Evolutionary conservation across 1,284 basidiomycete genomes (phyloP).

Genomic region (Pyrrhoderma lamaoense): DNA sequence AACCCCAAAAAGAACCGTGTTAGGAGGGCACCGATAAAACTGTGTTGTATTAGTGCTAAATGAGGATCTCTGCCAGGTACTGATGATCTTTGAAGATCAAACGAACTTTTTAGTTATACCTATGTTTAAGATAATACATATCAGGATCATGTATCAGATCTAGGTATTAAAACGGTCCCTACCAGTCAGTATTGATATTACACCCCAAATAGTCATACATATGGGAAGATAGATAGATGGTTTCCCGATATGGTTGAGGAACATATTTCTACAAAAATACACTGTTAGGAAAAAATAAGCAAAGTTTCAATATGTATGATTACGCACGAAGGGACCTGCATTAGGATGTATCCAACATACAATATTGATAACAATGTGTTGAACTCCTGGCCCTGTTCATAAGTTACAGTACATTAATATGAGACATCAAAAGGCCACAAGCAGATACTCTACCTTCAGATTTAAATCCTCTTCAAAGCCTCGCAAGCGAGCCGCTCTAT

Average conservation of each 20-base stretch:
- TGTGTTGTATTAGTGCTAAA: conserved; percentile 27
- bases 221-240: conserved; percentile 68
- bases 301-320: conserved; percentile 11
- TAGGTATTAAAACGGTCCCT: neutral
- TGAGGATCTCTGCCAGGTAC: conserved; percentile 29
- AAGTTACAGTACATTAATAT: neutral
- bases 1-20: conserved; percentile 71
- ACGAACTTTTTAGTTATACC: conserved; percentile 42
- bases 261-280: conserved; percentile 53
- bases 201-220: conserved; percentile 70
- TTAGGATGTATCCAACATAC: conserved; percentile 32
- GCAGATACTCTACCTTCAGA: conserved; percentile 27
- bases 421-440: neutral
- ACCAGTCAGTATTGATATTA: conserved; percentile 58
- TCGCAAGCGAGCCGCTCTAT: conserved; percentile 57
- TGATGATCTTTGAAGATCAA: neutral
- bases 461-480: conserved; percentile 67
- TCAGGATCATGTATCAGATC: neutral
- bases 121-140: conserved; percentile 19
- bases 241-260: conserved; percentile 61
- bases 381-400: conserved; percentile 49
- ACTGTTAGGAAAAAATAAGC: neutral
- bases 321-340: conserved; percentile 47
- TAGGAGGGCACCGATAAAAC: conserved; percentile 59
- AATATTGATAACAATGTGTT: conserved; percentile 67